These are phyloP conservation scores for Cardamine resedifolia DNA, from an alignment of 345 rosid species.

Conservation along the genomic window DNA sequence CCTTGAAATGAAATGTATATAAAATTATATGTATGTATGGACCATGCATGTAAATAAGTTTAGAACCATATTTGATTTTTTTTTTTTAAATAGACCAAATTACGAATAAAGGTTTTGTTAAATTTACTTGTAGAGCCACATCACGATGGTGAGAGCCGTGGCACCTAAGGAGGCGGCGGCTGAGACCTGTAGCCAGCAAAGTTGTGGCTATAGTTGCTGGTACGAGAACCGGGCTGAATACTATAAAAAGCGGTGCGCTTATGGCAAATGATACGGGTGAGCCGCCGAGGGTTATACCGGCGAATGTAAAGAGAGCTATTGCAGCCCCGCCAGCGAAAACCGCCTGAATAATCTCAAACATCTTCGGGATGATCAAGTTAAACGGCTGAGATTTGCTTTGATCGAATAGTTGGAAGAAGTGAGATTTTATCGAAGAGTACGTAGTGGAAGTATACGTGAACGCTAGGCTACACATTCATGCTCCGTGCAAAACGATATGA, in stretches of 20 bases:
- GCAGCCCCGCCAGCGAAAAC: constrained; percentile 49
- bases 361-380: constrained; percentile 12
- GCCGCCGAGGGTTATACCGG: constrained; percentile 57
- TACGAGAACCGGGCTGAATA: constrained; percentile 80
- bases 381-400: constrained; percentile 7
- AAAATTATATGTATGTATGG: background rate
- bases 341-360: constrained; percentile 23
- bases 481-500: constrained; percentile 30
- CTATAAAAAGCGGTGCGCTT: constrained; percentile 64
- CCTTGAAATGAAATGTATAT: background rate
- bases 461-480: constrained; percentile 23
- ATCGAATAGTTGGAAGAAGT: constrained; percentile 3
- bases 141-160: constrained; percentile 51
- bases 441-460: constrained; percentile 28
- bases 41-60: background rate
- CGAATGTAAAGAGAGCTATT: constrained; percentile 54
- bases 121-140: constrained; percentile 61
- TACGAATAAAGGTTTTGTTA: constrained; percentile 4
- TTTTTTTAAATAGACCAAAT: too few species aligned
- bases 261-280: constrained; percentile 60
- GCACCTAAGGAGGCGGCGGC: constrained; percentile 62
- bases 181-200: constrained; percentile 55
- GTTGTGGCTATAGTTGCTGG: constrained; percentile 59
- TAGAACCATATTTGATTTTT: too few species aligned
- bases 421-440: constrained; percentile 15